These are phyloP conservation scores for Boletus rubescentipes DNA, from an alignment of 768 basidiomycete genomes.

Conservation along the genomic window DNA sequence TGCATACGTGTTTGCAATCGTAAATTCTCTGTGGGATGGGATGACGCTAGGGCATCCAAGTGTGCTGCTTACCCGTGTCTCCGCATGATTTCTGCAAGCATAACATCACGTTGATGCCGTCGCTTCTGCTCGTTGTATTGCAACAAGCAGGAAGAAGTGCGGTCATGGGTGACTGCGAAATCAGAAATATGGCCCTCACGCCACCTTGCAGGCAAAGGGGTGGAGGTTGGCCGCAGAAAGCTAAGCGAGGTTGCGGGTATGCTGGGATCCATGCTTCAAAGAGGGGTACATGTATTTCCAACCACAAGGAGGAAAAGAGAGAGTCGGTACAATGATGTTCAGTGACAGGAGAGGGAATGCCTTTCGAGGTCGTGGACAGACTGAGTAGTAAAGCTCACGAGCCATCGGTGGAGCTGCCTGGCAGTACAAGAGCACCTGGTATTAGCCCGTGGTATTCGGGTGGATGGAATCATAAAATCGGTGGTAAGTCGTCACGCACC, in stretches of 20 bases:
- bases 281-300: slow-evolving; percentile 19
- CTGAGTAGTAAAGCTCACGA: neutral
- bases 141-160: slow-evolving; percentile 23
- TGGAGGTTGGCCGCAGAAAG: slow-evolving; percentile 22
- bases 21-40: slow-evolving; percentile 21
- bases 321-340: slow-evolving; percentile 7
- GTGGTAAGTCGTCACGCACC: slow-evolving; percentile 11
- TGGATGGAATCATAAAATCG: slow-evolving; percentile 2
- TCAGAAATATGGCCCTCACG: slow-evolving; percentile 17
- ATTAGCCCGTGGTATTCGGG: slow-evolving; percentile 7
- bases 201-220: slow-evolving; percentile 30
- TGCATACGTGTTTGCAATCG: slow-evolving; percentile 20
- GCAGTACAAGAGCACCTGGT: neutral
- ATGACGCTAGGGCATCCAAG: slow-evolving; percentile 8
- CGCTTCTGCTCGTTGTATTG: slow-evolving; percentile 25
- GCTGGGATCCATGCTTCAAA: slow-evolving; percentile 21
- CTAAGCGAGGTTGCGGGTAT: slow-evolving; percentile 28
- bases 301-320: slow-evolving; percentile 5
- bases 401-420: neutral
- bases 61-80: slow-evolving; percentile 22
- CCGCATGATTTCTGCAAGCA: slow-evolving; percentile 24
- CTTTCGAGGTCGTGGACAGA: slow-evolving; percentile 14
- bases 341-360: slow-evolving; percentile 6
- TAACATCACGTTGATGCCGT: slow-evolving; percentile 30
- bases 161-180: slow-evolving; percentile 26